Base-by-base conservation (phyloP, 148 eudicot genomes). In the Chenopodium suecicum region DNA sequence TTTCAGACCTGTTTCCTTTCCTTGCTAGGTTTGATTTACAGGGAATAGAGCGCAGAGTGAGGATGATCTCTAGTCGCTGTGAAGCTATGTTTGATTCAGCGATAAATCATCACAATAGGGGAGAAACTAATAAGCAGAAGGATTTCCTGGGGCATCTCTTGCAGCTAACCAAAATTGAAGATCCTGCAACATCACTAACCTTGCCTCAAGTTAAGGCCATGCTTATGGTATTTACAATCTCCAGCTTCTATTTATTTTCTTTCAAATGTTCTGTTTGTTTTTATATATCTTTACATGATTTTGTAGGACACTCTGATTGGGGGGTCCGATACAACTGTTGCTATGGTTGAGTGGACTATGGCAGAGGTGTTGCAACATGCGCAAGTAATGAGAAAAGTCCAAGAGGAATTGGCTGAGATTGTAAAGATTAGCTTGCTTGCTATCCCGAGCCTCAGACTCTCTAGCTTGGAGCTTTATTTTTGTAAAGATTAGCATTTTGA, bases 1-100 rank as follows among this genome's bases (percentile, higher is more conserved):
- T 89, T 11, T 89, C 89, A 2, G 91, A 91, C 76, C 83, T 85
- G 47, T 87, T 86, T 23, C 91, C 91, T 0, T 54, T 32, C 4
- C 81, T 91, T 32, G 88, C 88, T 71, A 63, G 78, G 80, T 86
- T 80, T 52, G 72, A 70, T 75, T 84, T 89, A 4, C 76, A 89
- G 52, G 85, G 78, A 41, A 64, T 90, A 64, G 76, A 63, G 77
- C 79, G 68, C 50, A 66, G 74, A 63, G 82, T 77, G 85, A 82
- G 83, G 80, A 44, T 12, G 65, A 25, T 81, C 0, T 17, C 75
- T 29, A 50, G 54, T 20, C 68, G 54, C 32, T 47, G 58, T 62
- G 84, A 78, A 62, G 32, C 22, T 72, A 19, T 82, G 4, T 14
- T 82, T 8, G 81, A 78, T 82, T 47, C 68, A 63, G 84, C 56